Conservation (phyloP, 176 grass and related monocot genomes). For the Lolium perenne region DNA sequence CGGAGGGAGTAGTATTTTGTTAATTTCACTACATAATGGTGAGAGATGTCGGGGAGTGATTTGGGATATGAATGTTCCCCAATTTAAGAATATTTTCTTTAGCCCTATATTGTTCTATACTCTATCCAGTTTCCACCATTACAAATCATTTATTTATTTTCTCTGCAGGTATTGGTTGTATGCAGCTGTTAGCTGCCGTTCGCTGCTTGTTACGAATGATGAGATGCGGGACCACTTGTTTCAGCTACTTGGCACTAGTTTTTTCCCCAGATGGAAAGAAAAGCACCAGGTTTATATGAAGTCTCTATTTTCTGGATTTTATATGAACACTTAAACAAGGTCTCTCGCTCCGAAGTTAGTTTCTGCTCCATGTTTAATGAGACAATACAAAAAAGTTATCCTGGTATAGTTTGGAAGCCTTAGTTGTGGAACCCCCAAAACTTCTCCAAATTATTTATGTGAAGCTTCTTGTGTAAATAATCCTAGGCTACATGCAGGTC, state of each 20-base stretch:
- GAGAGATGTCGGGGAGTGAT: not conserved
- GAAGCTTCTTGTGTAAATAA: not conserved
- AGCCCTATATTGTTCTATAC: slow-evolving; percentile 2
- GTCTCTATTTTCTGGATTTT: not conserved
- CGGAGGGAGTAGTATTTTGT: not conserved
- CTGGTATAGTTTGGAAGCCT: not conserved
- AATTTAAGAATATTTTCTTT: not conserved
- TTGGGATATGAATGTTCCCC: not conserved
- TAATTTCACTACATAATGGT: not conserved
- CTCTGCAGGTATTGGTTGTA: slow-evolving; percentile 90
- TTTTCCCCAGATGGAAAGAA: slow-evolving; percentile 98
- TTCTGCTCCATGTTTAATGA: not conserved
- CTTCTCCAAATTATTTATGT: not conserved
- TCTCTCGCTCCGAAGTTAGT: not conserved
- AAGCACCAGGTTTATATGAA: slow-evolving; percentile 81
- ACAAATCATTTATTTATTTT: slow-evolving; percentile 3
- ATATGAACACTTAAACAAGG: not conserved
- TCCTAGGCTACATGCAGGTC: slow-evolving; percentile 55
- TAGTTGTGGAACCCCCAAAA: not conserved
- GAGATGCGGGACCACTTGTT: slow-evolving; percentile 99
- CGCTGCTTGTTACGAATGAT: slow-evolving; percentile 90
- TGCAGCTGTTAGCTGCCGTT: slow-evolving; percentile 77
- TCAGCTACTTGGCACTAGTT: slow-evolving; percentile 87
- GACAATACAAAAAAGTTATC: not conserved
- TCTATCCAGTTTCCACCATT: slow-evolving; percentile 10